A percentile compares a stretch with the other conserved stretches of the same genome.
Evolutionary conservation across 352 stramenopile species (phyloP).

Genomic region (Aphanomyces cochlioides): DNA sequence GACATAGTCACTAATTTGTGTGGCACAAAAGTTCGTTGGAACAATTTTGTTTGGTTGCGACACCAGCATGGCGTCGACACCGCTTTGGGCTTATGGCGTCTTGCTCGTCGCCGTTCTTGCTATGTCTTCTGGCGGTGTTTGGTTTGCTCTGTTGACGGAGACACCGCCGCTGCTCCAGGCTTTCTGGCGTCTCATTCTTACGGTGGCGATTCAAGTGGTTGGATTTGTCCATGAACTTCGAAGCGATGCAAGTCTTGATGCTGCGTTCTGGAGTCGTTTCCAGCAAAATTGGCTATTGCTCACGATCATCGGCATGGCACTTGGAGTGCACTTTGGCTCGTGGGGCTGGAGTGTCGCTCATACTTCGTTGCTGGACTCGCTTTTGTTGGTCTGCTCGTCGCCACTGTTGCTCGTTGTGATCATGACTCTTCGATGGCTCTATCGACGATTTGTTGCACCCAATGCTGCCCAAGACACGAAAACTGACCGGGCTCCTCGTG

Average conservation of each 20-base stretch:
- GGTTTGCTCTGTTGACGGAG: slow-evolving; percentile 27
- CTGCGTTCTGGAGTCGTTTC: slow-evolving; percentile 22
- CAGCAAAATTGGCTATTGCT: neutral
- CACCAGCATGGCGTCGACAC: neutral
- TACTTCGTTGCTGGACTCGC: slow-evolving; percentile 21
- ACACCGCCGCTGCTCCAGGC: slow-evolving; percentile 23
- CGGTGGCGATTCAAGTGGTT: slow-evolving; percentile 13
- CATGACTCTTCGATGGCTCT: slow-evolving; percentile 13
- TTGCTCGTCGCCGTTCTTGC: slow-evolving; percentile 21
- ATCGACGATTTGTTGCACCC: neutral
- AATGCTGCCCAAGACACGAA: neutral
- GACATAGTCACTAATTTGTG: too few relatives aligned
- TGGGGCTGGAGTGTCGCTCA: slow-evolving; percentile 28
- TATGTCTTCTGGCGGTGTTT: slow-evolving; percentile 27
- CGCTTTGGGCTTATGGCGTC: slow-evolving; percentile 17
- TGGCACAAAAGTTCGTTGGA: too few relatives aligned
- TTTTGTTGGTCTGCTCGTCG: slow-evolving; percentile 15
- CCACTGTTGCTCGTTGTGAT: slow-evolving; percentile 19
- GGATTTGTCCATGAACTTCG: slow-evolving; percentile 22
- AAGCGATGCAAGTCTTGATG: slow-evolving; percentile 1
- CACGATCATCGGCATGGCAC: slow-evolving; percentile 5
- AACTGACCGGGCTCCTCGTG: neutral
- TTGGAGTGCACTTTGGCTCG: slow-evolving; percentile 19
- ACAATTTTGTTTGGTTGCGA: too few relatives aligned
- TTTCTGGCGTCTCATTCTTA: slow-evolving; percentile 21